Conservation (phyloP, 2,329 filamentous ascomycete species). For the Xylaria hypoxylon region DNA sequence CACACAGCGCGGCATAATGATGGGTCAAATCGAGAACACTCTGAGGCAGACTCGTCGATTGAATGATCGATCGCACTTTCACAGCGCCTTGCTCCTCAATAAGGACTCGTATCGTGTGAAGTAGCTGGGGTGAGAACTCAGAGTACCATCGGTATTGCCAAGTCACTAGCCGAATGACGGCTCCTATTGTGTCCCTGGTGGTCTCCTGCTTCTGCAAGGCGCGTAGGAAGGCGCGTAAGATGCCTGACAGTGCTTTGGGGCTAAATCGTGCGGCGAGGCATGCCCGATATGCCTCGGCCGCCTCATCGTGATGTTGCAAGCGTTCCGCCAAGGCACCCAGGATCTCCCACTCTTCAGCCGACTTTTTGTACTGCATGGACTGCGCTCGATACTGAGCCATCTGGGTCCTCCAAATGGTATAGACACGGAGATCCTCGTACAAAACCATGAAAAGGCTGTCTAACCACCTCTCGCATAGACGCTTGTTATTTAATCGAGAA, state of each 20-base stretch:
- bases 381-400: slow-evolving; percentile 96
- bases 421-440: slow-evolving; percentile 96
- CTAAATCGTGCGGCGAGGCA: slow-evolving; percentile 91
- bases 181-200: slow-evolving; percentile 82
- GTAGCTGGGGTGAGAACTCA: slow-evolving; percentile 93
- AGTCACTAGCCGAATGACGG: slow-evolving; percentile 90
- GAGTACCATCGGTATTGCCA: slow-evolving; percentile 99
- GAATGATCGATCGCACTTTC: slow-evolving; percentile 96
- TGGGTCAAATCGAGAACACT: slow-evolving; percentile 94
- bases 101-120: slow-evolving; percentile 87
- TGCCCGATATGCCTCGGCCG: slow-evolving; percentile 89
- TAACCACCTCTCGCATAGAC: slow-evolving; percentile 95
- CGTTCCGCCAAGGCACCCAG: slow-evolving; percentile 92
- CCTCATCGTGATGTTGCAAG: slow-evolving; percentile 91
- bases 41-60: slow-evolving; percentile 93
- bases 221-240: slow-evolving; percentile 82
- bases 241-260: slow-evolving; percentile 88
- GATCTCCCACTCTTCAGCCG: slow-evolving; percentile 97
- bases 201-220: slow-evolving; percentile 82
- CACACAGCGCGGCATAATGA: slow-evolving; percentile 94
- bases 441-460: slow-evolving; percentile 99
- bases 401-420: slow-evolving; percentile 99
- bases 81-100: slow-evolving; percentile 98
- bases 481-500: slow-evolving; percentile 95
- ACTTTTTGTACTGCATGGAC: slow-evolving; percentile 95